Percentiles rank a stretch among this genome's conserved stretches.
phyloP scores from a whole-genome alignment of 345 rosid species.

The Eucalyptus pauciflora region DNA sequence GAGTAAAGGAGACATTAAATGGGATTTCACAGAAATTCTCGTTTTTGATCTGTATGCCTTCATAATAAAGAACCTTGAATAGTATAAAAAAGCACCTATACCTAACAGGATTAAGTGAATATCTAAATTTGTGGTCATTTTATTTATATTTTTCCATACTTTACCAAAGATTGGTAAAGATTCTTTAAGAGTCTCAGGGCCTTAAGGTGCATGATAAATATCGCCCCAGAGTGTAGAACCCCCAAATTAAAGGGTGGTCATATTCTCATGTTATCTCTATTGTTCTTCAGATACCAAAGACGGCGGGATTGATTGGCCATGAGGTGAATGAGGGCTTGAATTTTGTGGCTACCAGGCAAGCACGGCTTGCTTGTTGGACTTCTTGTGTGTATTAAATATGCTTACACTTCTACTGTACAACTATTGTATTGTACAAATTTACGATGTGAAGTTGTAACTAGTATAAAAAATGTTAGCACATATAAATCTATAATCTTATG shows the following conservation, averaged over 20 bases:
- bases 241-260: neutral
- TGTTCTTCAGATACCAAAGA: neutral
- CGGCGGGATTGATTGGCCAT: neutral
- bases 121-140: no score
- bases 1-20: no score
- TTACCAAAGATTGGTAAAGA: no score
- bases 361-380: neutral
- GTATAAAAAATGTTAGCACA: fast-evolving
- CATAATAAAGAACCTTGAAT: no score
- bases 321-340: neutral
- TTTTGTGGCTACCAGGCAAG: neutral
- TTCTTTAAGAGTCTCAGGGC: no score
- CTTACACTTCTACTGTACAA: neutral
- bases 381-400: fast-evolving
- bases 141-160: no score
- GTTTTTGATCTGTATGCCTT: fast-evolving
- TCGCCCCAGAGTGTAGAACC: no score
- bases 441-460: fast-evolving
- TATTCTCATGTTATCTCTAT: neutral
- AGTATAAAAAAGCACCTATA: no score
- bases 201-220: no score
- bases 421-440: neutral
- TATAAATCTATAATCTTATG: neutral
- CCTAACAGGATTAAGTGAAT: no score
- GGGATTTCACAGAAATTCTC: no score